A percentile compares a stretch with the other conserved stretches of the same genome.
Evolutionary conservation across 495 filamentous ascomycete species (phyloP).

Genomic region (Xylaria flabelliformis): DNA sequence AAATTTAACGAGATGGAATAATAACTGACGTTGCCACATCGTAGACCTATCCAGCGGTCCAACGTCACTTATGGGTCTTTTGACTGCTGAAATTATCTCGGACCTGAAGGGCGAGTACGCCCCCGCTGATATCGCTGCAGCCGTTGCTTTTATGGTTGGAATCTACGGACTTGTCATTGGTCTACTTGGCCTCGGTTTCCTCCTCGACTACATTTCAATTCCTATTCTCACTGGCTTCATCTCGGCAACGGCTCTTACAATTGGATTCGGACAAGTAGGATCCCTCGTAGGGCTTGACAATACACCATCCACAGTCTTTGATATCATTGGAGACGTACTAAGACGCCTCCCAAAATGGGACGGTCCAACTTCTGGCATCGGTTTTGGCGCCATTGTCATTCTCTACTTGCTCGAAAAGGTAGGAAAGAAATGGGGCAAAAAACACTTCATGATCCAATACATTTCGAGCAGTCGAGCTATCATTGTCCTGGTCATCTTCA

Average conservation of each 20-base stretch:
- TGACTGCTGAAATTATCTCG: slow-evolving; percentile 56
- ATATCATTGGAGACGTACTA: slow-evolving; percentile 53
- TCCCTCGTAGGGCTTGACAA: slow-evolving; percentile 52
- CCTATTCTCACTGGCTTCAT: slow-evolving; percentile 60
- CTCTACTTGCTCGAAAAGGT: slow-evolving; percentile 51
- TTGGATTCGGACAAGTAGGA: slow-evolving; percentile 54
- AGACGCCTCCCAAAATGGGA: slow-evolving; percentile 47
- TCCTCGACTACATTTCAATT: slow-evolving; percentile 59
- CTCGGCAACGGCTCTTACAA: slow-evolving; percentile 56
- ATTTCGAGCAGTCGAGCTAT: slow-evolving; percentile 54
- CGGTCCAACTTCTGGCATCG: slow-evolving; percentile 52
- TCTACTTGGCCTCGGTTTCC: slow-evolving; percentile 57
- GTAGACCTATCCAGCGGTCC: slow-evolving; percentile 58
- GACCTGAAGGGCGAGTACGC: slow-evolving; percentile 47
- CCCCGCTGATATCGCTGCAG: slow-evolving; percentile 52
- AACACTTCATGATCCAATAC: slow-evolving; percentile 50
- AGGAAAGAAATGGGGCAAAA: slow-evolving; percentile 55
- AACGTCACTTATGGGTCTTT: slow-evolving; percentile 58
- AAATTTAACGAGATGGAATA: neutral
- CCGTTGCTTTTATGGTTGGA: slow-evolving; percentile 58
- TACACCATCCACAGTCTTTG: slow-evolving; percentile 48
- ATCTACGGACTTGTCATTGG: slow-evolving; percentile 58
- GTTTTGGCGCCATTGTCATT: slow-evolving; percentile 53
- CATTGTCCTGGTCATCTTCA: slow-evolving; percentile 54
- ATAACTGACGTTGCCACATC: slow-evolving; percentile 2